A percentile compares a stretch with the other conserved stretches of the same genome.
Evolutionary conservation across 2,329 filamentous ascomycete species (phyloP).

Genomic region (Harringtonia aguacate): DNA sequence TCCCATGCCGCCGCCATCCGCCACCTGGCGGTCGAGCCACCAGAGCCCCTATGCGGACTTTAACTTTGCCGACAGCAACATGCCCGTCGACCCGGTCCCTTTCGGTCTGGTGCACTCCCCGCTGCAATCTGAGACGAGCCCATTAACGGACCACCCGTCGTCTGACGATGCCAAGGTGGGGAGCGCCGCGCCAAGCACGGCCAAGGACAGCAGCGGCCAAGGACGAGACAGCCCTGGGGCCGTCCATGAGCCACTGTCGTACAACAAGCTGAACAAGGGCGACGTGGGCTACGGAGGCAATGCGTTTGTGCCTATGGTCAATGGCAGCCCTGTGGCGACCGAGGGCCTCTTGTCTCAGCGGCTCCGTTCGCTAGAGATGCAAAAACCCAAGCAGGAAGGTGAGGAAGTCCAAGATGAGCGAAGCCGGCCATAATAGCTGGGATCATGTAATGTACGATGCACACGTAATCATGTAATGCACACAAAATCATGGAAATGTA

Average conservation of each 20-base stretch:
- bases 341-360: conserved; percentile 62
- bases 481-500: too few species aligned
- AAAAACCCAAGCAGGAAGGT: conserved; percentile 10
- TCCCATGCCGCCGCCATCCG: not conserved
- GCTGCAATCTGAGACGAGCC: conserved; percentile 18
- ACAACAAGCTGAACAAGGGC: conserved; percentile 59
- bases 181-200: too few species aligned
- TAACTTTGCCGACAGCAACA: conserved; percentile 11
- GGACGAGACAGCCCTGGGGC: not conserved
- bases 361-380: conserved; percentile 50
- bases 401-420: not conserved
- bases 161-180: not conserved
- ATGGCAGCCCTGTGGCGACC: conserved; percentile 28
- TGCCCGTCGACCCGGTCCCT: conserved; percentile 39
- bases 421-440: not conserved
- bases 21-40: not conserved
- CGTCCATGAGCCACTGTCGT: conserved; percentile 22
- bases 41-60: conserved; percentile 11
- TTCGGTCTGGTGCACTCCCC: conserved; percentile 28
- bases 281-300: conserved; percentile 54
- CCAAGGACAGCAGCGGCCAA: not conserved
- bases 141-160: conserved; percentile 23
- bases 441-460: too few species aligned
- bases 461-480: too few species aligned
- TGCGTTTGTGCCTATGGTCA: conserved; percentile 24